phyloP scores from a whole-genome alignment of 2,329 filamentous ascomycete species.

The Sporothrix pallida region DNA sequence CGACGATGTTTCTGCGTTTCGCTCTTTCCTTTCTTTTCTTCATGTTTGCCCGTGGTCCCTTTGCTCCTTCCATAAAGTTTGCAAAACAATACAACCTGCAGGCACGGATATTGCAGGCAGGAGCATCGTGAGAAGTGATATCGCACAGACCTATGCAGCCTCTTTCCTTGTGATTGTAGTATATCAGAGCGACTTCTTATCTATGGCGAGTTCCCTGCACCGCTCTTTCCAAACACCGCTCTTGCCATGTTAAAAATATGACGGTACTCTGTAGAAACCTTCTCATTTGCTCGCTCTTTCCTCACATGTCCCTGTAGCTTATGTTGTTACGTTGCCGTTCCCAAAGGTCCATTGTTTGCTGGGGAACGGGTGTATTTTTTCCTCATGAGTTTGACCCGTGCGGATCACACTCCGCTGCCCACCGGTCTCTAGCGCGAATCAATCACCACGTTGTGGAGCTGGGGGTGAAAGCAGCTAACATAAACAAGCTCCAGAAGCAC shows the following conservation, averaged over 20 bases:
- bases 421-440: constrained; percentile 34
- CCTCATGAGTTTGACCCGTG: constrained; percentile 35
- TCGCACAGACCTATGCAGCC: neutral
- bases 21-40: neutral
- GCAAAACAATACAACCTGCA: neutral
- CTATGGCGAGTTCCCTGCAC: too few relatives aligned
- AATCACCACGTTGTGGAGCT: constrained; percentile 29
- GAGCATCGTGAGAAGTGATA: constrained; percentile 8
- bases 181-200: too few relatives aligned
- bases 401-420: constrained; percentile 36
- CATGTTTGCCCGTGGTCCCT: neutral
- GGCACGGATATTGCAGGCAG: neutral
- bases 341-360: constrained; percentile 1
- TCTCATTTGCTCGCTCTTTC: neutral
- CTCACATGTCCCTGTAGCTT: neutral
- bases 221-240: neutral
- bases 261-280: neutral
- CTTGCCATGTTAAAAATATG: neutral
- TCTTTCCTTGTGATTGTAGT: neutral
- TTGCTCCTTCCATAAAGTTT: constrained; percentile 19
- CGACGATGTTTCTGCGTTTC: neutral
- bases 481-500: neutral
- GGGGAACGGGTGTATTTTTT: neutral
- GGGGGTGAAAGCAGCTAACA: neutral
- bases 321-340: neutral